Evolutionary conservation across 164 flowering plant genomes (phyloP), one percentile per base, ranked within the genome.

Genomic region (Chimonanthus praecox): DNA sequence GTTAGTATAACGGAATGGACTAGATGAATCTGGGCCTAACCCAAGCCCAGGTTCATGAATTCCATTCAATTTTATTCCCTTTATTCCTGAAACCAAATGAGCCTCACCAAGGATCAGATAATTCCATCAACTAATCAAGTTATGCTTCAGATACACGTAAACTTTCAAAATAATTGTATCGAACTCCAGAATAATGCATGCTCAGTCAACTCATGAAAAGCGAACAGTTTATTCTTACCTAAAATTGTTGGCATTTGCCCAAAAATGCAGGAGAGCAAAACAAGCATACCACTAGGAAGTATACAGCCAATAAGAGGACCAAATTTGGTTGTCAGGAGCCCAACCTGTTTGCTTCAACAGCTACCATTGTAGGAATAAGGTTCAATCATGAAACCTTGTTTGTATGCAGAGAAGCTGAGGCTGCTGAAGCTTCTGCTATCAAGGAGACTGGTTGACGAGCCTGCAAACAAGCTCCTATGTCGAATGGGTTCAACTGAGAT

Each of bases 391-490:
- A 77, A 69, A 21, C 70, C 73, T 80, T 86, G 83, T 82, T 82
- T 86, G 74, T 64, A 71, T 71, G 89, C 82, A 77, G 70, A 73
- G 85, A 76, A 47, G 92, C 85, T 76, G 97, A 88, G 47, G 89
- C 86, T 18, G 86, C 79, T 43, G 97, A 88, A 45, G 99, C 98
- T 74, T 95, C 99, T 72, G 93, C 87, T 77, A 95, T 88, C 72
- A 95, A 83, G 64, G 90, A 83, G 69, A 90, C 84, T 45, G 99
- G 98, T 80, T 87, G 97, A 63, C 97, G 97, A 81, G 94, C 99
- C 87, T 95, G 99, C 66, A 90, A 86, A 80, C 98, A 95, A 79
- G 98, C 93, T 71, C 91, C 90, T 48, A 95, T 93, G 65, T 95
- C 99, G 44, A 95, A 95, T 45, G 94, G 96, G 66, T 82, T 88